Conservation (phyloP, 192 early-diverging fungal genomes). For the Rhizophlyctis rosea region DNA sequence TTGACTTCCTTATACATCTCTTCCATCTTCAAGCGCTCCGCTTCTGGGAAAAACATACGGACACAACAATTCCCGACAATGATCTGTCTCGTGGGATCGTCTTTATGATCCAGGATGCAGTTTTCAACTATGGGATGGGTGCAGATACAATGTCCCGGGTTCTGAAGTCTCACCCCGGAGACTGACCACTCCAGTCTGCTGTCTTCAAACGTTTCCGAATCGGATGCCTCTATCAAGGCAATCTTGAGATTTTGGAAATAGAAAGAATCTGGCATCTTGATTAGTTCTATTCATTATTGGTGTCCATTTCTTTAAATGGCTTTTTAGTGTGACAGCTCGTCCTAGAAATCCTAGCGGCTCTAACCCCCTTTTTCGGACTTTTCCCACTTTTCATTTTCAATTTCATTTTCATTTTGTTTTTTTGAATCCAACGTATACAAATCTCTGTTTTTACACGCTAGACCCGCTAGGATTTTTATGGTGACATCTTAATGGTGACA, state of each 20-base stretch:
- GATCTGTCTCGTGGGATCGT: neutral
- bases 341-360: no score
- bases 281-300: no score
- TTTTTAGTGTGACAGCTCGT: no score
- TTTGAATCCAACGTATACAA: no score
- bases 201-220: constrained; percentile 2
- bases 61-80: constrained; percentile 18
- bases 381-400: no score
- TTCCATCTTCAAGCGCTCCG: neutral
- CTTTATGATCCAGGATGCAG: neutral
- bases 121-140: constrained; percentile 9
- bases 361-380: no score
- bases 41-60: constrained; percentile 3
- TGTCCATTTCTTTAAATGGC: no score
- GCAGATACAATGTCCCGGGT: constrained; percentile 1
- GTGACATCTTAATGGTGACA: no score
- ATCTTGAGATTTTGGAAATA: neutral
- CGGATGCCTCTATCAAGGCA: neutral
- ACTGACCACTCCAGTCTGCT: constrained; percentile 7
- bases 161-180: neutral
- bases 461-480: no score
- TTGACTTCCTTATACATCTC: neutral
- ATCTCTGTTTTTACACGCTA: no score
- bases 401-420: no score
- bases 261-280: no score